These are phyloP conservation scores for Scleroderma citrinum DNA, from an alignment of 768 basidiomycete species.

Conservation along the genomic window DNA sequence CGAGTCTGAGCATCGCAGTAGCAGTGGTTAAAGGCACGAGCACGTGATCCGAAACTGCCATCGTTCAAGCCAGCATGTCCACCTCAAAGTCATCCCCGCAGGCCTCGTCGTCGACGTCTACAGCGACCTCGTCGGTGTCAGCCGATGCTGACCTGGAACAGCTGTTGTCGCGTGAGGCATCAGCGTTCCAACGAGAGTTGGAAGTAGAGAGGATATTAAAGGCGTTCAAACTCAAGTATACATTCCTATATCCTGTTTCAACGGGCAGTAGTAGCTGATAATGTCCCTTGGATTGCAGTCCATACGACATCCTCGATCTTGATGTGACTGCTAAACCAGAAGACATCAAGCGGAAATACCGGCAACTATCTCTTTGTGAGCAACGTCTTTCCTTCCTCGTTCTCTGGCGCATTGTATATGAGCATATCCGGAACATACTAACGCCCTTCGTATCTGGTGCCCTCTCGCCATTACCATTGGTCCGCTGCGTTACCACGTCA, in stretches of 20 bases:
- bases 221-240: slow-evolving; percentile 97
- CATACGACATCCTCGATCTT: slow-evolving; percentile 91
- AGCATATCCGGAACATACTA: slow-evolving; percentile 14
- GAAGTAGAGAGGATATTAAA: slow-evolving; percentile 90
- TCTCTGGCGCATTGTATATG: background rate
- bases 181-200: slow-evolving; percentile 79
- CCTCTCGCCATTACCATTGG: background rate
- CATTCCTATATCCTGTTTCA: slow-evolving; percentile 16
- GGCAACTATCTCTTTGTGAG: slow-evolving; percentile 80
- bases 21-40: background rate
- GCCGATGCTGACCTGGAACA: slow-evolving; percentile 67
- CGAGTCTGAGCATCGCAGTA: background rate
- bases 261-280: background rate
- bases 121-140: slow-evolving; percentile 1
- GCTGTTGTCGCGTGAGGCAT: slow-evolving; percentile 72
- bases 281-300: slow-evolving; percentile 39
- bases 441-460: slow-evolving; percentile 7
- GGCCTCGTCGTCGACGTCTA: slow-evolving; percentile 10
- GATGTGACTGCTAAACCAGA: slow-evolving; percentile 62
- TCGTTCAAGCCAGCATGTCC: slow-evolving; percentile 13
- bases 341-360: slow-evolving; percentile 86
- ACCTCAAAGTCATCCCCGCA: slow-evolving; percentile 10
- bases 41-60: background rate
- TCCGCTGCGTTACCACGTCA: background rate
- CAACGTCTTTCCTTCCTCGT: slow-evolving; percentile 13